These are phyloP conservation scores for Eimeria praecox DNA, from an alignment of 169 alveolate genomes.

Conservation along the genomic window DNA sequence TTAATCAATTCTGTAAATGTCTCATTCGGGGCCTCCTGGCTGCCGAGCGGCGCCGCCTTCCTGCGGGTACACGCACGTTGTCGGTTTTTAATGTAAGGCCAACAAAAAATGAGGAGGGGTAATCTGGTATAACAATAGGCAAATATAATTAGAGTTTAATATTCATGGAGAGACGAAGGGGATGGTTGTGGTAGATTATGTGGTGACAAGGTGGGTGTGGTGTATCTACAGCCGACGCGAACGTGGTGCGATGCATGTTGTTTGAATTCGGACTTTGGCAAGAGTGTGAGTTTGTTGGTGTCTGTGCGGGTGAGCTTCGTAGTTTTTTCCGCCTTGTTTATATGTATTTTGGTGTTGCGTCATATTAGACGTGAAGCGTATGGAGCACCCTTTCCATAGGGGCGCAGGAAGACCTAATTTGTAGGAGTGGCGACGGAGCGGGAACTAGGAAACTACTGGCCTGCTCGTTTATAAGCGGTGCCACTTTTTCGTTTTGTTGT, in stretches of 20 bases:
- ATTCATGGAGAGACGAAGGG: background rate
- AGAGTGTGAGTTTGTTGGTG: background rate
- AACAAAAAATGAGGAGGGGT: background rate
- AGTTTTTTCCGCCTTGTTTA: background rate
- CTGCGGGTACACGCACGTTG: background rate
- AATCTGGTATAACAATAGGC: background rate
- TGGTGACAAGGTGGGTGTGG: constrained; percentile 16
- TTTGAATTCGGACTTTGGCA: background rate
- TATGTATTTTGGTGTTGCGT: background rate
- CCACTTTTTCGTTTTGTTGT: background rate
- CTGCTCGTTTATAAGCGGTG: background rate
- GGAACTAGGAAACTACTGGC: background rate
- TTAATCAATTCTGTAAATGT: background rate
- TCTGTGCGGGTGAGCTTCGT: background rate
- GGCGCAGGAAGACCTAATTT: background rate
- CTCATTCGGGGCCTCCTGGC: background rate
- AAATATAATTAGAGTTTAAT: background rate
- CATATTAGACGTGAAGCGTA: background rate
- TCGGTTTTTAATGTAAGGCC: background rate
- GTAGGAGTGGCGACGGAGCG: background rate
- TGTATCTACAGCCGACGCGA: background rate
- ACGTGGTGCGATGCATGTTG: constrained; percentile 9
- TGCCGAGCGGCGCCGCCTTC: background rate
- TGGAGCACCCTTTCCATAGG: background rate
- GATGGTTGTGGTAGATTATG: background rate